Base-by-base conservation (phyloP, 2,329 filamentous ascomycete species). In the Diaporthe velutina region DNA sequence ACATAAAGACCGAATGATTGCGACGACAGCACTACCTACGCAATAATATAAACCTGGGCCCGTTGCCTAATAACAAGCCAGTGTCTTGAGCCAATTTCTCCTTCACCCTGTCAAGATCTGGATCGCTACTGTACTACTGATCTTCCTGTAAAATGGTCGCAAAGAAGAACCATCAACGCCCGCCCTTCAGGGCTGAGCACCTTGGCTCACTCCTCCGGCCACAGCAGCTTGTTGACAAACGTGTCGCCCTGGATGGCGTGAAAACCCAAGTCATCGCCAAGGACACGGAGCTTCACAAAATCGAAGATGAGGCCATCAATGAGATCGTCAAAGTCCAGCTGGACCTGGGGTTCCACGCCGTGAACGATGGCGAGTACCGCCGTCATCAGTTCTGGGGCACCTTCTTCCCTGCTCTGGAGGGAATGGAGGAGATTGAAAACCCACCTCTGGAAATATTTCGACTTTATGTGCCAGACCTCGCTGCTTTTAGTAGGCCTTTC, bases 101-200 rank as follows among this genome's bases (percentile, higher is more conserved):
- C 15, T 13, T 25, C 40, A 42, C 25, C 19, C 64, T 33, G 0
- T 6, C 3, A 17, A 4, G 6, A 25, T 28, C 19, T 17, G 15
- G n/a, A n/a, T n/a, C 19, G 25, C 17, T 33, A 12, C 22, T 25
- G 45, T 28, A 30, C 25, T 33, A 19, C 19, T 22, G 8, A 25
- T 28, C 4, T 28, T 42, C 8, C 35, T 25, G 22, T 55, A 57
- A n/a, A 40, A 74, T 74, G 73, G 73, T 71, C 38, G 35, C 35
- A 42, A 67, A 64, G 55, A 76, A 74, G 61, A 79, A 77, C 35
- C 76, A 77, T 61, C 79, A 80, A 54, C 76, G 79, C 4, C 85
- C 85, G 28, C 93, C 93, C 42, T 95, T 94, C 86, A 89, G 93
- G 79, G 93, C 93, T 67, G 93, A 95, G 87, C 93, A 95, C 79